phyloP scores from a whole-genome alignment of 1,284 basidiomycete genomes.

The Hortiboletus rubellus region DNA sequence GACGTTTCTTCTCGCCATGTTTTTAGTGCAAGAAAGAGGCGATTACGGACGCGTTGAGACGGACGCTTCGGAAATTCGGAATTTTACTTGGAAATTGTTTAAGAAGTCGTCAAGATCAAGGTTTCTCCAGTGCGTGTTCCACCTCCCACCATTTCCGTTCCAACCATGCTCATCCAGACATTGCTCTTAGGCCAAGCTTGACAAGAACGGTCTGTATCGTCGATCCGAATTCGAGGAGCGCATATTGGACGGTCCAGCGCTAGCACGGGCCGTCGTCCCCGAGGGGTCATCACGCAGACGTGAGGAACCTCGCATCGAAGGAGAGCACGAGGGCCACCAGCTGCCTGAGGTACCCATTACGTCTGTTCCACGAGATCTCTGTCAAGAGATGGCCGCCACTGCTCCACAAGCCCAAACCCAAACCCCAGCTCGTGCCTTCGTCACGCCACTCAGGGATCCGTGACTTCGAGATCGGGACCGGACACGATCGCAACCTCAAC shows the following conservation, averaged over 20 bases:
- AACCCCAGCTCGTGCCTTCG: not conserved
- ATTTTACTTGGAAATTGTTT: constrained; percentile 91
- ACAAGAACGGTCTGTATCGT: constrained; percentile 71
- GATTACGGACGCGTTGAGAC: constrained; percentile 92
- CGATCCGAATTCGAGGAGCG: constrained; percentile 72
- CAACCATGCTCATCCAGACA: not conserved
- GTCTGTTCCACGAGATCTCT: constrained; percentile 28
- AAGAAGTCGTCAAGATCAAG: constrained; percentile 85
- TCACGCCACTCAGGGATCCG: not conserved
- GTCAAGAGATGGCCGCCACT: constrained; percentile 21
- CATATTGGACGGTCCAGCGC: constrained; percentile 13
- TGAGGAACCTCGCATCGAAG: constrained; percentile 17
- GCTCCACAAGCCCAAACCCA: constrained; percentile 10
- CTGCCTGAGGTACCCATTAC: constrained; percentile 18
- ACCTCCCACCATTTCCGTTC: not conserved
- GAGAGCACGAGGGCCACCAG: constrained; percentile 9
- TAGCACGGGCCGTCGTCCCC: not conserved
- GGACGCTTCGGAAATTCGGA: constrained; percentile 89
- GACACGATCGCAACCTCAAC: not conserved
- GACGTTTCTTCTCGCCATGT: not conserved
- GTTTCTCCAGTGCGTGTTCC: constrained; percentile 64
- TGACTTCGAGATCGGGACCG: not conserved
- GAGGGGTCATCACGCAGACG: not conserved
- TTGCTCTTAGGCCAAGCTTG: constrained; percentile 67
- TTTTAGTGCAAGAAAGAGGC: constrained; percentile 95